A percentile compares a stretch with the other conserved stretches of the same genome.
phyloP scores from a whole-genome alignment of 768 basidiomycete species.

The Coprinopsis cinerea region DNA sequence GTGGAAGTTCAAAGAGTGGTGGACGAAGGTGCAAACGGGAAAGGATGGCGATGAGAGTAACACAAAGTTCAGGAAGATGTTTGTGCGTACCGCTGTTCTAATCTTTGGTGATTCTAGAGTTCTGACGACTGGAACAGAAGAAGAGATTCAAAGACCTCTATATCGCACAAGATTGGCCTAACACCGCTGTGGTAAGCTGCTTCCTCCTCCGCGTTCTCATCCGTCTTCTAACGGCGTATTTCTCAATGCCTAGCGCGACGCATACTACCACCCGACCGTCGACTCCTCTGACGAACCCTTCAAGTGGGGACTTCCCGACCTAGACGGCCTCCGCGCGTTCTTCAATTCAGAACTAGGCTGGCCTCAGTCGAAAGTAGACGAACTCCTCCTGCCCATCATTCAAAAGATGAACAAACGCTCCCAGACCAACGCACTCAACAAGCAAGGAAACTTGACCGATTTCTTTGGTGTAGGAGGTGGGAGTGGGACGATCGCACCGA shows the following conservation, averaged over 20 bases:
- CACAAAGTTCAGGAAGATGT: conserved; percentile 75
- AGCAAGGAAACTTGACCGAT: conserved; percentile 68
- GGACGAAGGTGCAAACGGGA: conserved; percentile 87
- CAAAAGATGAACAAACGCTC: conserved; percentile 79
- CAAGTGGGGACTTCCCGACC: conserved; percentile 95
- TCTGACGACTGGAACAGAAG: conserved; percentile 46
- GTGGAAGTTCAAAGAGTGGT: conserved; percentile 89
- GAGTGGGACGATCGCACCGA: conserved; percentile 66
- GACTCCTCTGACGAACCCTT: conserved; percentile 92
- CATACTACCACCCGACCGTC: conserved; percentile 87
- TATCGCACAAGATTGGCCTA: conserved; percentile 83
- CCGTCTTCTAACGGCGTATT: background rate
- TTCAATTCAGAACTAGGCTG: conserved; percentile 77
- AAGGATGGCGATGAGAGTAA: conserved; percentile 72
- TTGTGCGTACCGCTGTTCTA: conserved; percentile 47
- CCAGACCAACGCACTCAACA: conserved; percentile 60
- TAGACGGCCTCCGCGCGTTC: conserved; percentile 86
- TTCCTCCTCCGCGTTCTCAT: background rate
- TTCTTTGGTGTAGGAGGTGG: conserved; percentile 72
- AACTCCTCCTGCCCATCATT: conserved; percentile 86
- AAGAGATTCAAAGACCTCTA: conserved; percentile 84
- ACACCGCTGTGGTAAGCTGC: conserved; percentile 81
- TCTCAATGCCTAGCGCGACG: conserved; percentile 62
- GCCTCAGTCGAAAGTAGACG: conserved; percentile 79
- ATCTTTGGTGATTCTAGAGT: conserved; percentile 1